Conservation (phyloP, 2,329 filamentous ascomycete species). For the Cercospora sp. region DNA sequence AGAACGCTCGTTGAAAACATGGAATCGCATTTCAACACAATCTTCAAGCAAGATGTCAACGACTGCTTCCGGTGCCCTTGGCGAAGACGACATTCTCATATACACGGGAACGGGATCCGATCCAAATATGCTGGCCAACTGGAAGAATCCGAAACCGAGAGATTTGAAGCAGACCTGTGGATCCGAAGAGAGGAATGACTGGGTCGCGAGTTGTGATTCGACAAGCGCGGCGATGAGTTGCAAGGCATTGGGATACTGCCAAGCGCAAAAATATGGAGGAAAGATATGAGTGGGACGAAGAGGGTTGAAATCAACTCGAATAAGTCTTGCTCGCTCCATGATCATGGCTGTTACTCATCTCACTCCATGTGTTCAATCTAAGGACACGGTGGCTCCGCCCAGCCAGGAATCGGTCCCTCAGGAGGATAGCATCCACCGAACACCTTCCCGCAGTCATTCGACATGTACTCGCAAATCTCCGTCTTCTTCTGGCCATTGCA, state of each 20-base stretch:
- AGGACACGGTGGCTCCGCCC: slow-evolving; percentile 1
- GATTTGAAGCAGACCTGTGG: slow-evolving; percentile 7
- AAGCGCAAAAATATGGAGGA: slow-evolving; percentile 1
- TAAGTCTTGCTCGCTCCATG: not conserved
- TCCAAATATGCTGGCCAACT: slow-evolving; percentile 1
- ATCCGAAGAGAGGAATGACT: slow-evolving; percentile 2
- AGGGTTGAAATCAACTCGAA: not conserved
- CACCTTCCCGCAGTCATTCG: slow-evolving; percentile 7
- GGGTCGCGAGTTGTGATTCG: slow-evolving; percentile 1
- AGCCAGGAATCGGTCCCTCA: slow-evolving; percentile 3
- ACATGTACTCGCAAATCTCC: slow-evolving; percentile 13
- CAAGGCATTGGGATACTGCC: slow-evolving; percentile 1
- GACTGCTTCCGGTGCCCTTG: not conserved
- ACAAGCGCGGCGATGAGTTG: slow-evolving; percentile 3
- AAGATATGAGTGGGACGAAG: not conserved
- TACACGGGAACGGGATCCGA: not conserved
- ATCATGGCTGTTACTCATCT: not conserved
- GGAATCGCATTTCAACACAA: slow-evolving; percentile 7
- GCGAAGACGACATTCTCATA: slow-evolving; percentile 8
- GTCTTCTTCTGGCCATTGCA: slow-evolving; percentile 12
- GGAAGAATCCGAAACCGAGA: slow-evolving; percentile 7
- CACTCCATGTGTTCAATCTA: too few relatives aligned
- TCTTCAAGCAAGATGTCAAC: slow-evolving; percentile 6
- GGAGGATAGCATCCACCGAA: slow-evolving; percentile 15
- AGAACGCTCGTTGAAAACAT: not conserved